Evolutionary conservation across 164 flowering plant species (phyloP).

Genomic region (Magnolia officinalis): DNA sequence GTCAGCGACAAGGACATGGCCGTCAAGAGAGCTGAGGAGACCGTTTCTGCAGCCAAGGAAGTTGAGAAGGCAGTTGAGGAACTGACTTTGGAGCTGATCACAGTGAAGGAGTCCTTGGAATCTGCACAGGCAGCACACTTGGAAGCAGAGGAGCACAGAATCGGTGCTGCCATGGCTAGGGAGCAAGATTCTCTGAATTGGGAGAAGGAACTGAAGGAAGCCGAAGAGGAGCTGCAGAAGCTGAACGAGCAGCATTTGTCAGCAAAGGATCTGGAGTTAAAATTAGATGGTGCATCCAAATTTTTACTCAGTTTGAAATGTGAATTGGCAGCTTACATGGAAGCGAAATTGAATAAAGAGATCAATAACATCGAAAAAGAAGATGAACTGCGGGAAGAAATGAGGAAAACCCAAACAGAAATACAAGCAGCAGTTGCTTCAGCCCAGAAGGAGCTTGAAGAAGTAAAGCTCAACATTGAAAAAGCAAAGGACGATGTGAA

Average conservation of each 20-base stretch:
- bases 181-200: conserved; percentile 68
- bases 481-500: conserved; percentile 67
- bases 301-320: conserved; percentile 56
- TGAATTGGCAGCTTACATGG: conserved; percentile 80
- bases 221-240: conserved; percentile 67
- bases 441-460: conserved; percentile 75
- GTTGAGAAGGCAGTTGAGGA: conserved; percentile 75
- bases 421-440: conserved; percentile 53
- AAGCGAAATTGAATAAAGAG: conserved; percentile 53
- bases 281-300: conserved; percentile 59
- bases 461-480: conserved; percentile 64
- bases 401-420: conserved; percentile 29
- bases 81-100: conserved; percentile 75
- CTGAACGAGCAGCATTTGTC: conserved; percentile 47
- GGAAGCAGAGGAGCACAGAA: conserved; percentile 83
- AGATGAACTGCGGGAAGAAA: conserved; percentile 24
- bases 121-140: conserved; percentile 79
- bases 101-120: conserved; percentile 71
- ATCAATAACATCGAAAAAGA: conserved; percentile 12
- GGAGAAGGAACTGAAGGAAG: conserved; percentile 79
- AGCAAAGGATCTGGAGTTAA: conserved; percentile 56
- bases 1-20: conserved; percentile 54
- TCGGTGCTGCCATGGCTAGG: conserved; percentile 72
- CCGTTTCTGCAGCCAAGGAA: conserved; percentile 58
- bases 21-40: conserved; percentile 56